Conservation (phyloP, 768 basidiomycete genomes). For the Lentinula guzmanii region DNA sequence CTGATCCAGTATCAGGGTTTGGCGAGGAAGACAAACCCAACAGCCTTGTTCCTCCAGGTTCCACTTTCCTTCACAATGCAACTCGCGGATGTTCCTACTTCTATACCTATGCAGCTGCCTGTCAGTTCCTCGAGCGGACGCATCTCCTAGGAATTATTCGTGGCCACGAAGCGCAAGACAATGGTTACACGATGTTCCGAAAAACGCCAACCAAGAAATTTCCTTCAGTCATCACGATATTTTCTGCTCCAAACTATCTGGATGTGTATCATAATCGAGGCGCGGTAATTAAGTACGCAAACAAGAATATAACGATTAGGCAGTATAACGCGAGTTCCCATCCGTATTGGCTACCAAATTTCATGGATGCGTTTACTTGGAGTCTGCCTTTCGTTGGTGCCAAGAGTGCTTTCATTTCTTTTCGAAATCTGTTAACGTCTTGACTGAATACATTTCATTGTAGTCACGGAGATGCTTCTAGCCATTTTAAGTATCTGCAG, state of each 20-base stretch:
- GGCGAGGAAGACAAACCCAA: slow-evolving; percentile 69
- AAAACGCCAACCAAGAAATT: slow-evolving; percentile 94
- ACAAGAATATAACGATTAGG: slow-evolving; percentile 93
- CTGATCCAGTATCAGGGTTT: slow-evolving; percentile 87
- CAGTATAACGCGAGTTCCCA: slow-evolving; percentile 80
- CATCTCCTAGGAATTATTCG: slow-evolving; percentile 89
- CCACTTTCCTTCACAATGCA: slow-evolving; percentile 20
- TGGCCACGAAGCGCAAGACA: slow-evolving; percentile 96
- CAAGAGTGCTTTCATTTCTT: slow-evolving; percentile 62
- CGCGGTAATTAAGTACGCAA: slow-evolving; percentile 94
- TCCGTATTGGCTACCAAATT: slow-evolving; percentile 95
- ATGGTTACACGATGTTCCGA: slow-evolving; percentile 92
- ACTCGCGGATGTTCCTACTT: slow-evolving; percentile 11
- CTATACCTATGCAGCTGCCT: slow-evolving; percentile 83
- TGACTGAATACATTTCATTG: neutral
- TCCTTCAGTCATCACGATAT: slow-evolving; percentile 96
- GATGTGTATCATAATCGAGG: slow-evolving; percentile 97
- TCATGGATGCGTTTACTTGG: slow-evolving; percentile 99
- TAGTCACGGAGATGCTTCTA: slow-evolving; percentile 97
- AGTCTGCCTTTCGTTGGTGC: slow-evolving; percentile 94
- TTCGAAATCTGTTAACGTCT: slow-evolving; percentile 15
- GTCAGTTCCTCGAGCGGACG: slow-evolving; percentile 91
- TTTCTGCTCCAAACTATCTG: slow-evolving; percentile 95
- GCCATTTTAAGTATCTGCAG: slow-evolving; percentile 92
- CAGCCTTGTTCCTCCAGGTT: slow-evolving; percentile 44